These are phyloP conservation scores for Rhodotorula glutinis DNA, from an alignment of 1,284 basidiomycete genomes.

Conservation along the genomic window DNA sequence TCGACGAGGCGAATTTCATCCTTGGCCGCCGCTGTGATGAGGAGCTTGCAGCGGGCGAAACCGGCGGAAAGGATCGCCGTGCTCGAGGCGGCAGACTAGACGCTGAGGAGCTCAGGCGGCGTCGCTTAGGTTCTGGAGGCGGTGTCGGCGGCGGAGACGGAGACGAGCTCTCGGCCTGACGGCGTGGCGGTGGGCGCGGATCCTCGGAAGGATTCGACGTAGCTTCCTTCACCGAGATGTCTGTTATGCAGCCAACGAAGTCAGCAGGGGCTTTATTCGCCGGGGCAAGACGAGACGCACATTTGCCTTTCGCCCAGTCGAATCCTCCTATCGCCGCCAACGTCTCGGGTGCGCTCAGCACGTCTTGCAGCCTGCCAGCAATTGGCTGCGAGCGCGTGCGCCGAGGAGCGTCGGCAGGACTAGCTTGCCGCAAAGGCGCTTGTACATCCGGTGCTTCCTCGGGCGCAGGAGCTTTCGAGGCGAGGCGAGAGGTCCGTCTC, in stretches of 20 bases:
- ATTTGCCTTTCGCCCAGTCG: slow-evolving; percentile 25
- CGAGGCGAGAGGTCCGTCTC: too few species aligned
- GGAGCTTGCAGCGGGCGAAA: too few species aligned
- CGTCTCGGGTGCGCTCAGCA: slow-evolving; percentile 27
- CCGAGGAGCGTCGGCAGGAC: neutral
- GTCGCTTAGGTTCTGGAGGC: neutral
- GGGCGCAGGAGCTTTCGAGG: too few species aligned
- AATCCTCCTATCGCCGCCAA: slow-evolving; percentile 21
- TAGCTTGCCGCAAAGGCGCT: neutral
- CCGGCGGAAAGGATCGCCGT: too few species aligned
- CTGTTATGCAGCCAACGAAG: neutral
- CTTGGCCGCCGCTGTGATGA: too few species aligned
- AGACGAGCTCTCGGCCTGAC: neutral
- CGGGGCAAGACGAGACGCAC: neutral
- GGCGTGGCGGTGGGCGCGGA: slow-evolving; percentile 16
- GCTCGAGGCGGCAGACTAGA: neutral
- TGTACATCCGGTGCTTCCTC: neutral
- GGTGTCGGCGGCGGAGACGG: slow-evolving; percentile 13
- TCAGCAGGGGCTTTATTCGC: neutral
- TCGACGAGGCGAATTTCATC: neutral
- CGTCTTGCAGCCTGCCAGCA: slow-evolving; percentile 22
- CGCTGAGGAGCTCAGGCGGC: neutral
- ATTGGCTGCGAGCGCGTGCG: slow-evolving; percentile 26
- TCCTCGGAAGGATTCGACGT: slow-evolving; percentile 12
- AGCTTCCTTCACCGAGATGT: slow-evolving; percentile 27